Percentiles rank a stretch among this genome's conserved stretches.
These are phyloP conservation scores for Tetrapisispora namnaoensis DNA, from an alignment of 805 yeast species.

Conservation along the genomic window DNA sequence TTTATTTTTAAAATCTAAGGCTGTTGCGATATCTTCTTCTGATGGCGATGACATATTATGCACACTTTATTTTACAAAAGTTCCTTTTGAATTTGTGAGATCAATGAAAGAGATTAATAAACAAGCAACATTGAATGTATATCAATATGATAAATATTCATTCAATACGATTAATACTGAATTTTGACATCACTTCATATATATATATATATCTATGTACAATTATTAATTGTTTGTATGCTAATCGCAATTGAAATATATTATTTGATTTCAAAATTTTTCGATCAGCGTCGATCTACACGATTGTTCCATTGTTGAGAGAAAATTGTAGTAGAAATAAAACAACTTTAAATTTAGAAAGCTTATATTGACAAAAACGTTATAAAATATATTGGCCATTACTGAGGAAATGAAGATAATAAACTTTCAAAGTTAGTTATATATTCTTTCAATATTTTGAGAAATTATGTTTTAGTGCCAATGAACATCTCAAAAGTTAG, in stretches of 20 bases:
- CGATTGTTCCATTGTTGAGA: neutral
- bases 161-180: too few relatives aligned
- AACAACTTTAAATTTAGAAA: too few relatives aligned
- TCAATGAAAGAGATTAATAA: neutral
- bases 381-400: too few relatives aligned
- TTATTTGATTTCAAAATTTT: neutral
- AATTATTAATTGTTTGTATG: neutral
- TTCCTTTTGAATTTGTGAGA: neutral
- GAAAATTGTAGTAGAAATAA: neutral
- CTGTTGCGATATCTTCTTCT: slow-evolving; percentile 24
- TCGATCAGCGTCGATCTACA: neutral
- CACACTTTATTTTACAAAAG: neutral
- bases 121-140: neutral
- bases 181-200: too few relatives aligned
- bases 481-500: too few relatives aligned
- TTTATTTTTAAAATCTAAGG: slow-evolving; percentile 47
- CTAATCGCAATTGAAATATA: neutral
- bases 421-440: too few relatives aligned
- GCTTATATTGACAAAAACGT: too few relatives aligned
- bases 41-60: slow-evolving; percentile 13
- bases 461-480: too few relatives aligned
- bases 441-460: too few relatives aligned
- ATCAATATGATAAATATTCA: too few relatives aligned
- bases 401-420: too few relatives aligned
- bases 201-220: neutral